Percentiles rank a stretch among this genome's conserved stretches.
Conservation (phyloP, 1,284 basidiomycete genomes). For the Cryptococcus jaspeensis region DNA sequence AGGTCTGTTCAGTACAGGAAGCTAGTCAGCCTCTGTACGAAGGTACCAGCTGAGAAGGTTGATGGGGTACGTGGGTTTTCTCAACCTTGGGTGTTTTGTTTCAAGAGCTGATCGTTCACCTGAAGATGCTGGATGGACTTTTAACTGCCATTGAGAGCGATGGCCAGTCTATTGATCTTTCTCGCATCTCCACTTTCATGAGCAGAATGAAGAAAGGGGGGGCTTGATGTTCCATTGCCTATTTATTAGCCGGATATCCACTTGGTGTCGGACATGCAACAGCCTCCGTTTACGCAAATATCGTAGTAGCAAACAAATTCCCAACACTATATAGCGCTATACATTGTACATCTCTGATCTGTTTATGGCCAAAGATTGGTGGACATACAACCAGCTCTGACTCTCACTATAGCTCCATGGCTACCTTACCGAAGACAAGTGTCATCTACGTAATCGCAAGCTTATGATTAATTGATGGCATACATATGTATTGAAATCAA, state of each 20-base stretch:
- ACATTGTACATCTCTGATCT: too few relatives aligned
- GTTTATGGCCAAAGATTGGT: too few relatives aligned
- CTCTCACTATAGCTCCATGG: too few relatives aligned
- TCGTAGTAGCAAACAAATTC: too few relatives aligned
- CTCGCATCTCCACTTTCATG: conserved; percentile 84
- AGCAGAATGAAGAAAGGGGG: conserved; percentile 29
- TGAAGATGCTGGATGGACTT: conserved; percentile 80
- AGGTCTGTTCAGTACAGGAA: conserved; percentile 87
- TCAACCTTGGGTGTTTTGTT: not conserved
- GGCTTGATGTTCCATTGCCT: conserved; percentile 1
- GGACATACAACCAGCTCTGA: too few relatives aligned
- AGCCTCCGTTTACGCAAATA: too few relatives aligned
- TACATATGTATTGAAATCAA: too few relatives aligned
- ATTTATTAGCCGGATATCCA: not conserved
- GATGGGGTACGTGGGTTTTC: conserved; percentile 68
- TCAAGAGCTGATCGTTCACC: not conserved
- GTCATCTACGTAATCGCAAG: too few relatives aligned
- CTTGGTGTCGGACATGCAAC: not conserved
- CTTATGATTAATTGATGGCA: too few relatives aligned
- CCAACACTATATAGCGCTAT: too few relatives aligned
- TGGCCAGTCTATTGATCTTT: conserved; percentile 76
- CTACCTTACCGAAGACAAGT: too few relatives aligned
- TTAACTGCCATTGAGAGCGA: conserved; percentile 87
- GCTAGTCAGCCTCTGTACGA: conserved; percentile 85
- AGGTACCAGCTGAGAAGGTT: conserved; percentile 80